Conservation (phyloP, 805 yeast species). For the Myxozyma sirexii region DNA sequence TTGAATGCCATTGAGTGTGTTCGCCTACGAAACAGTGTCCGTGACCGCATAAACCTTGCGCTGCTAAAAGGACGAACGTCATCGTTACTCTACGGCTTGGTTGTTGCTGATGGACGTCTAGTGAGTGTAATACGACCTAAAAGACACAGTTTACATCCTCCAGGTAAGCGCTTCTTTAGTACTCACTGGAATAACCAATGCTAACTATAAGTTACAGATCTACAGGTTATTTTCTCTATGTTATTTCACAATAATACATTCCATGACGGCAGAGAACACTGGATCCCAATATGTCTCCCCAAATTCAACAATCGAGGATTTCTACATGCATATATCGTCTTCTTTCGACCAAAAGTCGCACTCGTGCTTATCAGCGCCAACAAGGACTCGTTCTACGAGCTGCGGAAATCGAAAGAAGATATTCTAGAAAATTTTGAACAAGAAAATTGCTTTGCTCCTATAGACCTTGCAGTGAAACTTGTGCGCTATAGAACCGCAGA, state of each 20-base stretch:
- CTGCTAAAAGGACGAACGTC: conserved; percentile 53
- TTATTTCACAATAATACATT: conserved; percentile 62
- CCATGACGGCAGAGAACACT: conserved; percentile 64
- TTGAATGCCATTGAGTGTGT: conserved; percentile 69
- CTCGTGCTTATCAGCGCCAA: conserved; percentile 64
- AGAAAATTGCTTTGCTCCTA: conserved; percentile 45
- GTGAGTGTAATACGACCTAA: conserved; percentile 74
- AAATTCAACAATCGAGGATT: conserved; percentile 88
- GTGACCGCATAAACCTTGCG: conserved; percentile 61
- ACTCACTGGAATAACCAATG: not conserved
- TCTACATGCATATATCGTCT: conserved; percentile 75
- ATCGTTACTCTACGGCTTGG: conserved; percentile 72
- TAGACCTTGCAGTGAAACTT: conserved; percentile 44
- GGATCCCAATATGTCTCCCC: conserved; percentile 94
- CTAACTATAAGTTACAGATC: conserved; percentile 48
- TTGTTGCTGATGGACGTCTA: conserved; percentile 67
- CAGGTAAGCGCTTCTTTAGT: conserved; percentile 37
- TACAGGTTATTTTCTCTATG: conserved; percentile 72
- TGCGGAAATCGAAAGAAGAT: conserved; percentile 61
- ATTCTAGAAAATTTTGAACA: conserved; percentile 51
- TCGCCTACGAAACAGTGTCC: conserved; percentile 57
- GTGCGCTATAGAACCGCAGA: conserved; percentile 53
- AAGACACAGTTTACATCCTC: conserved; percentile 75
- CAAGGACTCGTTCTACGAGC: conserved; percentile 75
- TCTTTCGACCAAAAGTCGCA: conserved; percentile 49